Conservation (phyloP, 2,329 filamentous ascomycete genomes). For the Cordyceps tenuipes region DNA sequence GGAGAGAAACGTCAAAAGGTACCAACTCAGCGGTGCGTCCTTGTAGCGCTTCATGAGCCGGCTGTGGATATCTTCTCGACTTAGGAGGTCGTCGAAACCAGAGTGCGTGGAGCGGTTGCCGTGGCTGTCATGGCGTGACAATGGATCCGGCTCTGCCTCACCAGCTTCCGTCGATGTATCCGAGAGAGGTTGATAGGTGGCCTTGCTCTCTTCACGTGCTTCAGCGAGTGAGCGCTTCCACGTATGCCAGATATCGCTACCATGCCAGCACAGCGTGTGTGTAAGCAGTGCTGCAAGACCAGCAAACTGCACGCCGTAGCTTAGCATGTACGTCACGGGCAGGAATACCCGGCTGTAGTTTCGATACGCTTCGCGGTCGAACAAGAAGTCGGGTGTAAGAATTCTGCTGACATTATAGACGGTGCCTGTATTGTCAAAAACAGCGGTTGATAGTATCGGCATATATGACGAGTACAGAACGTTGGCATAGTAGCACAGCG, state of each 20-base stretch:
- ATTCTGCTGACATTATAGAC: constrained; percentile 77
- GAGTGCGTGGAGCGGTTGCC: constrained; percentile 25
- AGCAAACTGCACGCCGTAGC: constrained; percentile 80
- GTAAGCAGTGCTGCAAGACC: constrained; percentile 70
- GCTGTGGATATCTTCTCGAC: constrained; percentile 73
- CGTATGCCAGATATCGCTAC: constrained; percentile 70
- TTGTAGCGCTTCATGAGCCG: constrained; percentile 75
- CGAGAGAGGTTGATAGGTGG: constrained; percentile 45
- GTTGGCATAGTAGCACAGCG: constrained; percentile 73
- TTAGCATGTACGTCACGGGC: constrained; percentile 79
- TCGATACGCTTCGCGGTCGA: constrained; percentile 67
- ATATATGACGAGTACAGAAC: constrained; percentile 75
- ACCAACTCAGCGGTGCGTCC: constrained; percentile 77
- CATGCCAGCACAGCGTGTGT: constrained; percentile 79
- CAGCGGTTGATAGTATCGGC: constrained; percentile 74
- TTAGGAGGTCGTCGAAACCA: constrained; percentile 48
- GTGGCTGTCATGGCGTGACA: constrained; percentile 15
- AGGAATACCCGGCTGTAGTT: constrained; percentile 79
- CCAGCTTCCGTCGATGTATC: constrained; percentile 19
- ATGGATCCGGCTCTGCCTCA: constrained; percentile 6
- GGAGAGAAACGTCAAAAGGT: constrained; percentile 62
- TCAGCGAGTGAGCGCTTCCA: constrained; percentile 63
- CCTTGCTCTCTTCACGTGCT: constrained; percentile 41
- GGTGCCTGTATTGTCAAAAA: constrained; percentile 77
- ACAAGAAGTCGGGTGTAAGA: constrained; percentile 67